Base-by-base conservation (phyloP, 768 basidiomycete genomes). In the Mycena galopus region DNA sequence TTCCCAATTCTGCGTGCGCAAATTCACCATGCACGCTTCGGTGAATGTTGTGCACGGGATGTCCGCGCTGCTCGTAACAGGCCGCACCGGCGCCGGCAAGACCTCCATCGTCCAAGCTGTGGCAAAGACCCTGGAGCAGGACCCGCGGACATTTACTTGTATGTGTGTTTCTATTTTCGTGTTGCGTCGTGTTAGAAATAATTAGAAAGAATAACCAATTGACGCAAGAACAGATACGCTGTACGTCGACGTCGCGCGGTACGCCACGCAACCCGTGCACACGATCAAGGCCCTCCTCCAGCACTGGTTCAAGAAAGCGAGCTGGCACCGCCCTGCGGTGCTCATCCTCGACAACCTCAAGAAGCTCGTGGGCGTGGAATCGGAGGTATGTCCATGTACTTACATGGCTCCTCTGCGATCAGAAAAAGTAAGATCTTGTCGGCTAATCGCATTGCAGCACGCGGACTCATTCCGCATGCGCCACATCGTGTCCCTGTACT, bases 331-430 rank as follows among this genome's bases (percentile, higher is more conserved):
- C 56, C 98, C 98, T 0, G 87, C 90, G 14, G 79, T 98, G 19
- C 83, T 99, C 32, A 83, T 98, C 37, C 85, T 99, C n/a, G 98
- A 99, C 80, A 96, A 96, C 75, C 81, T 99, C 55, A 96, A 99
- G 73, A 90, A 90, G 59, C 81, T 98, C 12, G 78, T 97, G 19
- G 86, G 88, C 32, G 88, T 90, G 0, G 97, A 99, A 81, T 86
- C 93, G 14, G 98, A 99, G 87, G 97, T n/a, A n/a, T n/a, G n/a
- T 76, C 9, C 53, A 30, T 30, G 21, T 37, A n/a, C n/a, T n/a
- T n/a, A n/a, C n/a, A n/a, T n/a, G n/a, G n/a, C n/a, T n/a, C n/a
- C n/a, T n/a, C n/a, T n/a, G n/a, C n/a, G n/a, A n/a, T n/a, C n/a
- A n/a, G n/a, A n/a, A n/a, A n/a, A n/a, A n/a, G n/a, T n/a, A n/a